These are phyloP conservation scores for Boletus insuetus DNA, from an alignment of 768 basidiomycete genomes.

Conservation along the genomic window DNA sequence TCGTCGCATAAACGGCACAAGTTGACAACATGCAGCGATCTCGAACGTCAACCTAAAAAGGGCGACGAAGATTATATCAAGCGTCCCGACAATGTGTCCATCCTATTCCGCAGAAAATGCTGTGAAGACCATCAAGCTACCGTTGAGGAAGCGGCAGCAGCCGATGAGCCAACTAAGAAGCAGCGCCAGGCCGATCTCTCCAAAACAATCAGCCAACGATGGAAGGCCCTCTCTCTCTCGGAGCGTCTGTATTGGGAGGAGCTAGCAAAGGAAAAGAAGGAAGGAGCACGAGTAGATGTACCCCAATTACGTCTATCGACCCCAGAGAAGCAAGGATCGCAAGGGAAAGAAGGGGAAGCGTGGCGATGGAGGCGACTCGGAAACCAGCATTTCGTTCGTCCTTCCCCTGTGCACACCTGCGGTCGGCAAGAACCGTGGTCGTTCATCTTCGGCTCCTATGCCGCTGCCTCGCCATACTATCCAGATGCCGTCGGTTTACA, in stretches of 20 bases:
- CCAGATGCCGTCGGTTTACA: conserved; percentile 61
- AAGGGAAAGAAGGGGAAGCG: conserved; percentile 46
- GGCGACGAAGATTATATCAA: conserved; percentile 83
- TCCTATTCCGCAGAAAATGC: conserved; percentile 77
- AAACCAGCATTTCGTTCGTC: conserved; percentile 50
- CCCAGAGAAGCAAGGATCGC: conserved; percentile 51
- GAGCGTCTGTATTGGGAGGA: conserved; percentile 75
- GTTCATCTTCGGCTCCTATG: conserved; percentile 60
- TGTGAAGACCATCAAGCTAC: conserved; percentile 66
- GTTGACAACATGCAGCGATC: conserved; percentile 43
- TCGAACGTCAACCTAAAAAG: conserved; percentile 52
- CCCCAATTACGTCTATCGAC: conserved; percentile 77
- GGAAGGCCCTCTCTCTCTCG: conserved; percentile 64
- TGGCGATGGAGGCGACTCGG: conserved; percentile 45
- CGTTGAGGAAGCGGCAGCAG: conserved; percentile 42
- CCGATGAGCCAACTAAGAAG: conserved; percentile 54
- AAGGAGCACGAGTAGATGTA: conserved; percentile 74
- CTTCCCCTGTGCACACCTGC: conserved; percentile 37
- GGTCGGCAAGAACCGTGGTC: conserved; percentile 43
- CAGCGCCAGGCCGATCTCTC: conserved; percentile 76
- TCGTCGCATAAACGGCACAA: conserved; percentile 51
- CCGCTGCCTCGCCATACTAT: conserved; percentile 68
- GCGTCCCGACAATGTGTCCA: conserved; percentile 82
- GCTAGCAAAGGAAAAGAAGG: conserved; percentile 72
- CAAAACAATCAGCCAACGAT: conserved; percentile 79